Evolutionary conservation across 73 alveolate species (phyloP), one percentile per base, ranked within the genome.

Genomic region (Paramecium bursaria): DNA sequence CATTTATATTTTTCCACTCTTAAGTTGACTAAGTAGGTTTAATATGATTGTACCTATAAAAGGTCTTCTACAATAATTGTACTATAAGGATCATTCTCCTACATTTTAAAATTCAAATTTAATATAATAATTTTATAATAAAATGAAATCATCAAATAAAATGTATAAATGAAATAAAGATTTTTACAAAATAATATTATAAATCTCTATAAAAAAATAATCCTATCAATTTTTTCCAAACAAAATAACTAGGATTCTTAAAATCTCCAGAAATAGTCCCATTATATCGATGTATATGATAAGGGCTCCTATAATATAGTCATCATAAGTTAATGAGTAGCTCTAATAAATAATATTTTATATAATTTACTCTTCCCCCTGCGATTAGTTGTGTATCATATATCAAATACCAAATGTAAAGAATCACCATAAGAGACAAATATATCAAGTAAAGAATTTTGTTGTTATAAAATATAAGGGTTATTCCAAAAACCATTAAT

Each of bases 1-100:
- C 99, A 79, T 93, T 92, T 21, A 97, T 87, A 53, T 93, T 88
- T 49, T 94, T 86, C 98, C 99, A 95, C 50, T 97, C 99, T 0
- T 42, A 67, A 39, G 33, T 21, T 0, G 82, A 67, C 82, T 67
- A 67, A 39, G 50, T 39, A n/a, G n/a, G n/a, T n/a, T n/a, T n/a
- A n/a, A n/a, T n/a, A n/a, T n/a, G n/a, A n/a, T n/a, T n/a, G n/a
- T n/a, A n/a, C n/a, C n/a, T n/a, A n/a, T n/a, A n/a, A n/a, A n/a
- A n/a, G n/a, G n/a, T n/a, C n/a, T n/a, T n/a, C n/a, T n/a, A n/a
- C n/a, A n/a, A n/a, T n/a, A n/a, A n/a, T n/a, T n/a, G n/a, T n/a
- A n/a, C n/a, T n/a, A n/a, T n/a, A n/a, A n/a, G n/a, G n/a, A n/a
- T n/a, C n/a, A n/a, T n/a, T n/a, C n/a, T n/a, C n/a, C n/a, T n/a